Percentiles rank a stretch among this genome's conserved stretches.
Evolutionary conservation across 2,329 filamentous ascomycete species (phyloP).

Genomic region (Colletotrichum echinochloae): DNA sequence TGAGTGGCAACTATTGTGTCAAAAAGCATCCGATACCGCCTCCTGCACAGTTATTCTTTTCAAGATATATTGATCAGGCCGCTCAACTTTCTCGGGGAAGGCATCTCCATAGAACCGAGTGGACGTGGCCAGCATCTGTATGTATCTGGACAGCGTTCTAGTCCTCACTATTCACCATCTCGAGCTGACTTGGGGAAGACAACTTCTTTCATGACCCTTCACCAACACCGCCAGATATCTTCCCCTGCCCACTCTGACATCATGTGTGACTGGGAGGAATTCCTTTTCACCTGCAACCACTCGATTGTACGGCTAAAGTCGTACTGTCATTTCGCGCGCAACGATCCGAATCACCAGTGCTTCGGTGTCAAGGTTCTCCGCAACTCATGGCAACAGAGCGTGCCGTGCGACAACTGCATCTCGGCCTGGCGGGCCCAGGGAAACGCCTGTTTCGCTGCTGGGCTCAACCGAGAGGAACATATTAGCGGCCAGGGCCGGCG

Average conservation of each 20-base stretch:
- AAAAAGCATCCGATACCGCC: too few species aligned
- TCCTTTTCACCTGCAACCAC: slow-evolving; percentile 75
- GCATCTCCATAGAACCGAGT: not conserved
- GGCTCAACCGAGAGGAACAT: slow-evolving; percentile 17
- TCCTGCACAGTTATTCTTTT: not conserved
- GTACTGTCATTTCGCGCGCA: slow-evolving; percentile 81
- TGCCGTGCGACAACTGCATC: slow-evolving; percentile 64
- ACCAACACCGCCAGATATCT: too few species aligned
- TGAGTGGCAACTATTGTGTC: not conserved
- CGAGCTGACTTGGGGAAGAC: not conserved
- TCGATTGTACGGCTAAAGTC: slow-evolving; percentile 69
- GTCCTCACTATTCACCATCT: not conserved
- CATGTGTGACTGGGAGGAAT: slow-evolving; percentile 81
- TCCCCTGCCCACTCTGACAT: slow-evolving; percentile 39
- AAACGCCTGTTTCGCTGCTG: slow-evolving; percentile 17
- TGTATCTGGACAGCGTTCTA: not conserved
- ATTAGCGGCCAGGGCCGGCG: slow-evolving; percentile 14
- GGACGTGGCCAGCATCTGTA: not conserved
- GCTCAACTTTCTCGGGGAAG: too few species aligned
- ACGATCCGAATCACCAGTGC: slow-evolving; percentile 77
- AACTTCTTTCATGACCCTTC: not conserved
- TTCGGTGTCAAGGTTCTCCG: slow-evolving; percentile 74
- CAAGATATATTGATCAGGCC: not conserved
- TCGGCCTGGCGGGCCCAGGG: slow-evolving; percentile 38
- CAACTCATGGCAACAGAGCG: slow-evolving; percentile 67